Evolutionary conservation across 352 stramenopile species (phyloP).

Genomic region (Albugo laibachii): DNA sequence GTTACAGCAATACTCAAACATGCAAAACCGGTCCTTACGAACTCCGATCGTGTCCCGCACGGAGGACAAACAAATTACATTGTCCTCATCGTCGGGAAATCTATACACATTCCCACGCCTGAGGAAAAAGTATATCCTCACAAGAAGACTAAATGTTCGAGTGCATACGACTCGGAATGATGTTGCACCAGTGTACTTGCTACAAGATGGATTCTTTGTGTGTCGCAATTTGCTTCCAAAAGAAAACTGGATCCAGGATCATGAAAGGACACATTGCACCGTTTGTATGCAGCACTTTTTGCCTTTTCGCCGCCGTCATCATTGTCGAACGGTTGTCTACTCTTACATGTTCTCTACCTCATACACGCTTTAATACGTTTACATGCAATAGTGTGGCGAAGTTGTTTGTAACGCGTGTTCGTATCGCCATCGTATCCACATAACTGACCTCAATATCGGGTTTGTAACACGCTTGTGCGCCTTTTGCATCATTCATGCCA

Average conservation of each 20-base stretch:
- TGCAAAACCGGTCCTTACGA: too few species aligned
- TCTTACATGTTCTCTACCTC: neutral
- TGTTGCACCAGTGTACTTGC: slow-evolving; percentile 30
- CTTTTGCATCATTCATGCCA: slow-evolving; percentile 63
- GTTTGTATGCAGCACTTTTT: slow-evolving; percentile 69
- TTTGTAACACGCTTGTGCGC: slow-evolving; percentile 55
- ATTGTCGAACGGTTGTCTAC: slow-evolving; percentile 33
- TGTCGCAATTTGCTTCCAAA: slow-evolving; percentile 45
- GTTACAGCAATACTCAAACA: too few species aligned
- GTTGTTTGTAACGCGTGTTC: slow-evolving; percentile 53
- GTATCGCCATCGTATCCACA: slow-evolving; percentile 40
- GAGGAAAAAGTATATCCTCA: too few species aligned
- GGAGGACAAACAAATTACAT: too few species aligned
- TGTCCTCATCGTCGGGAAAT: too few species aligned
- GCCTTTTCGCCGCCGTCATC: slow-evolving; percentile 48
- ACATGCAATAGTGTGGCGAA: slow-evolving; percentile 24
- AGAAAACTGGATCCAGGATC: slow-evolving; percentile 45
- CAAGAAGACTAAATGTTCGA: too few species aligned
- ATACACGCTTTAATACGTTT: neutral
- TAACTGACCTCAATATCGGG: slow-evolving; percentile 64
- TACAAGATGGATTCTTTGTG: slow-evolving; percentile 49
- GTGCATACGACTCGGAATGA: too few species aligned
- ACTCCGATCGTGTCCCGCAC: too few species aligned
- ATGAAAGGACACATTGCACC: slow-evolving; percentile 52
- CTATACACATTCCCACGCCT: too few species aligned